These are phyloP conservation scores for Rhexocercosporidium sp. DNA, from an alignment of 2,329 filamentous ascomycete genomes.

Conservation along the genomic window DNA sequence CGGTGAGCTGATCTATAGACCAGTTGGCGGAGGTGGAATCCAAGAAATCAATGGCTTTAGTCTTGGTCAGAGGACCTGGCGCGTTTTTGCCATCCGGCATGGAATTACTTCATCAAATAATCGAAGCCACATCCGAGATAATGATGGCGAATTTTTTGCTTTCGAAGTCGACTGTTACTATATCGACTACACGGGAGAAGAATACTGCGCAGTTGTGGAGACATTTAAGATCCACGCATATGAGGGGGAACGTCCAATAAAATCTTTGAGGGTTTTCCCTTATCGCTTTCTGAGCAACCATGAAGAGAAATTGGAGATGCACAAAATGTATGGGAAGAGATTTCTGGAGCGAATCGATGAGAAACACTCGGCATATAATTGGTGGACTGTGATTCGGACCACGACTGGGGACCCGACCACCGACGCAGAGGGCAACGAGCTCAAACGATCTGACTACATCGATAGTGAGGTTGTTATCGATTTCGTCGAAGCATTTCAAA, in stretches of 20 bases:
- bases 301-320: constrained; percentile 3
- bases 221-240: constrained; percentile 15
- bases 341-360: constrained; percentile 11
- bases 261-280: constrained; percentile 22
- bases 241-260: constrained; percentile 23
- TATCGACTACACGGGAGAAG: constrained; percentile 18
- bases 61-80: neutral
- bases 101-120: neutral
- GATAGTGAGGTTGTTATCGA: constrained; percentile 38
- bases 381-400: constrained; percentile 18
- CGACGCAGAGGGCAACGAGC: neutral
- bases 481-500: constrained; percentile 31
- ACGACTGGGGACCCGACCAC: constrained; percentile 1
- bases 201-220: constrained; percentile 7
- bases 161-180: constrained; percentile 14
- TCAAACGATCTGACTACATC: constrained; percentile 29
- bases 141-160: neutral
- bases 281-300: constrained; percentile 19
- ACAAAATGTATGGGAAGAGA: constrained; percentile 9
- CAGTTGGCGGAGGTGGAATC: neutral
- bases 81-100: neutral
- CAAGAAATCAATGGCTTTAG: constrained; percentile 2
- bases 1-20: constrained; percentile 16
- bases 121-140: neutral
- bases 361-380: constrained; percentile 19